Conservation (phyloP, 2,329 filamentous ascomycete species). For the Phaeosphaeriaceae sp. region DNA sequence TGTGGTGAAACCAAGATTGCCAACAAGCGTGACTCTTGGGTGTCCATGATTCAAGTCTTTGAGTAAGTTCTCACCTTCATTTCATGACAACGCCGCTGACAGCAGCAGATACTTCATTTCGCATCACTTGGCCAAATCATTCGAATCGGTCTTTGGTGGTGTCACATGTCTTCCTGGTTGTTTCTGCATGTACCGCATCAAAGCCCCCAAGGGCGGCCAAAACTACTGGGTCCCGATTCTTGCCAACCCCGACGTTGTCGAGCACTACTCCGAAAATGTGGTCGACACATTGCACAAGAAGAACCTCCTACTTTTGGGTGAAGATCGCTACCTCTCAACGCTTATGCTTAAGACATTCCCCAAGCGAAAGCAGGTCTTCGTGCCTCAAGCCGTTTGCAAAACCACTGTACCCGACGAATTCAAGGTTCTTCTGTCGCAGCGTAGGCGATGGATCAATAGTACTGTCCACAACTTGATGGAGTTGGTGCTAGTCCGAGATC, state of each 20-base stretch:
- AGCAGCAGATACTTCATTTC: conserved; percentile 84
- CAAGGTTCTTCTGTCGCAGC: conserved; percentile 89
- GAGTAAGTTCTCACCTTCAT: conserved; percentile 66
- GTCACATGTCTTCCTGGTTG: conserved; percentile 97
- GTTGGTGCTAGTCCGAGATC: conserved; percentile 89
- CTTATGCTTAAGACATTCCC: conserved; percentile 99
- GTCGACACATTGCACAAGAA: conserved; percentile 98
- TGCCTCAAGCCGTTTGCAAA: conserved; percentile 98
- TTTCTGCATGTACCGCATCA: conserved; percentile 99
- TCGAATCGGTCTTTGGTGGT: conserved; percentile 98
- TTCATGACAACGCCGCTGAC: conserved; percentile 36
- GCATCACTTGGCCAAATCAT: conserved; percentile 94
- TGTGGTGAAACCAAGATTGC: conserved; percentile 99
- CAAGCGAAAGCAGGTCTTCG: conserved; percentile 98
- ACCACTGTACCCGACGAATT: conserved; percentile 95
- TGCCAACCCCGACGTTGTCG: conserved; percentile 96
- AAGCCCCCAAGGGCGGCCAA: conserved; percentile 95
- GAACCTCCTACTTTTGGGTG: conserved; percentile 88
- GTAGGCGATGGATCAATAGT: conserved; percentile 98
- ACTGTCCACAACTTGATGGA: conserved; percentile 99
- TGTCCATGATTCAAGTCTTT: conserved; percentile 97
- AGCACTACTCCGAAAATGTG: conserved; percentile 99
- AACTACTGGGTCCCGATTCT: conserved; percentile 99
- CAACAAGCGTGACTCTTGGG: conserved; percentile 94
- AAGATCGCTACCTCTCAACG: conserved; percentile 94